phyloP scores from a whole-genome alignment of 768 basidiomycete species.

The Russula dissimulans region DNA sequence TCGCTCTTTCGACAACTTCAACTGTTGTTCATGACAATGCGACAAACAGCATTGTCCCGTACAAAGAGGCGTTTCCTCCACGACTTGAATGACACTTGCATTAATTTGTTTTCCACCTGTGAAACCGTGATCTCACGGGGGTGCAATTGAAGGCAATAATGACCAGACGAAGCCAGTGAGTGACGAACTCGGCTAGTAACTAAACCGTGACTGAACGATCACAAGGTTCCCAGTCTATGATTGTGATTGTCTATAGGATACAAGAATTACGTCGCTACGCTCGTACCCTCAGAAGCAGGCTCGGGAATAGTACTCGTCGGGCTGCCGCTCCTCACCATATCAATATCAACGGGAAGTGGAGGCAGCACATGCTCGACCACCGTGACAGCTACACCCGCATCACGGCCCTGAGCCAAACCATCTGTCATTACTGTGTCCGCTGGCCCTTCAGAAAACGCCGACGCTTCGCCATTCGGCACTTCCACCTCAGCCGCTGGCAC shows the following conservation, averaged over 20 bases:
- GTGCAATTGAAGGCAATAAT: too few species aligned
- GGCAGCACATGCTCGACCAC: neutral
- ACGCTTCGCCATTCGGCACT: neutral
- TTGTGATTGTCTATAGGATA: neutral
- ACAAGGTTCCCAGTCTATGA: too few species aligned
- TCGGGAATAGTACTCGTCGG: neutral
- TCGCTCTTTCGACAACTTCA: too few species aligned
- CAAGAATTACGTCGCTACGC: neutral
- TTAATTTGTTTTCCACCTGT: too few species aligned
- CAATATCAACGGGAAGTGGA: constrained; percentile 6
- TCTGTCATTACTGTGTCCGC: neutral
- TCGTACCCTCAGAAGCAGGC: neutral
- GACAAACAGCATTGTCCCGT: too few species aligned
- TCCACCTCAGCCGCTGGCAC: neutral
- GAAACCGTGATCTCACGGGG: too few species aligned
- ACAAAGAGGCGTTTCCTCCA: too few species aligned
- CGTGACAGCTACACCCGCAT: neutral
- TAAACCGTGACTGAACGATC: too few species aligned
- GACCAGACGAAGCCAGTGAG: too few species aligned
- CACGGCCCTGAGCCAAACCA: neutral
- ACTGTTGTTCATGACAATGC: too few species aligned
- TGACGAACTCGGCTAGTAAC: too few species aligned
- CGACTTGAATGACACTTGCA: too few species aligned
- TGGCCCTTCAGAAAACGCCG: neutral
- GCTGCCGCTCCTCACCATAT: neutral